Percentiles rank a stretch among this genome's conserved stretches.
phyloP scores from a whole-genome alignment of 2,329 filamentous ascomycete genomes.

The Dryadomyces quercivorus region DNA sequence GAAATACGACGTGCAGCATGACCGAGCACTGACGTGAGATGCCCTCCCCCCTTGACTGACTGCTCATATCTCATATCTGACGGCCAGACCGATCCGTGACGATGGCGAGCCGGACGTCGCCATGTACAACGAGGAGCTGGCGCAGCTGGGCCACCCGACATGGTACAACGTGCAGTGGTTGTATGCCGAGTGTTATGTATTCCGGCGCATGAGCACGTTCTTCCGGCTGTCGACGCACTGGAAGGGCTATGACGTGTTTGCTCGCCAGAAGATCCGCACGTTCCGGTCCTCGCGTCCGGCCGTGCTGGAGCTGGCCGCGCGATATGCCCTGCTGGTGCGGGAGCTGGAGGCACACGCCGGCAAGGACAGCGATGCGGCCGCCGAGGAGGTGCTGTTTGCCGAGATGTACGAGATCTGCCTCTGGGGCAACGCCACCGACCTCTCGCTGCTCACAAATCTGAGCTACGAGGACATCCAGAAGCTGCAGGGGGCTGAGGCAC shows the following conservation, averaged over 20 bases:
- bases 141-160: slow-evolving; percentile 55
- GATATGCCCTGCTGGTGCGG: slow-evolving; percentile 45
- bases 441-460: slow-evolving; percentile 79
- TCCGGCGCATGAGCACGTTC: slow-evolving; percentile 69
- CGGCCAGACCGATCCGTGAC: slow-evolving; percentile 54
- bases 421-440: slow-evolving; percentile 93
- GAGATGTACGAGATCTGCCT: slow-evolving; percentile 96
- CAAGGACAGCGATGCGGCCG: slow-evolving; percentile 44
- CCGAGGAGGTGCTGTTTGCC: slow-evolving; percentile 67
- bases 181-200: slow-evolving; percentile 88
- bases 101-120: slow-evolving; percentile 67
- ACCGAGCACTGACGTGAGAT: slow-evolving; percentile 46
- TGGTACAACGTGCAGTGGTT: slow-evolving; percentile 88
- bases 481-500: slow-evolving; percentile 76
- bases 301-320: slow-evolving; percentile 29
- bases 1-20: slow-evolving; percentile 93
- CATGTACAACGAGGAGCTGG: slow-evolving; percentile 76
- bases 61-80: not conserved
- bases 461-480: slow-evolving; percentile 96
- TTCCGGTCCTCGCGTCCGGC: slow-evolving; percentile 83
- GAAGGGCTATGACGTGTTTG: slow-evolving; percentile 84
- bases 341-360: slow-evolving; percentile 43
- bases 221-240: slow-evolving; percentile 71
- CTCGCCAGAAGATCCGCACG: slow-evolving; percentile 78
- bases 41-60: not conserved